phyloP scores from a whole-genome alignment of 176 grass and related monocot genomes.

The Puccinellia tenuiflora region DNA sequence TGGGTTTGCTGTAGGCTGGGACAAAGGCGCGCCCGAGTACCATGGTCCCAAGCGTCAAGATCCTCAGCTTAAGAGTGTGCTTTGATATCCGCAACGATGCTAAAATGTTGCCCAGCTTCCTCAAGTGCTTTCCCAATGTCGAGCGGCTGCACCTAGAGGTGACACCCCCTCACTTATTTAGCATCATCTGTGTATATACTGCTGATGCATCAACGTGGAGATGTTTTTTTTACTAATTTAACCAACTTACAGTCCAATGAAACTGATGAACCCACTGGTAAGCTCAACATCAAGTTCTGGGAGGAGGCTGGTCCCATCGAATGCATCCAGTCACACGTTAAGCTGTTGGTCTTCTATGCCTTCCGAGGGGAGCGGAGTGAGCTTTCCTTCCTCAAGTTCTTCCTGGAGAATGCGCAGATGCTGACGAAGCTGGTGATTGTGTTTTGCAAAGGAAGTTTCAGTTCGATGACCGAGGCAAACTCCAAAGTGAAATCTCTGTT shows the following conservation, averaged over 20 bases:
- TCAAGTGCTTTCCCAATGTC: conserved; percentile 19
- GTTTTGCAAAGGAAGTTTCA: neutral
- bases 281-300: conserved; percentile 10
- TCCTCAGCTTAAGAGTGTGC: neutral
- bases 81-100: neutral
- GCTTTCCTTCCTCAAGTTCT: conserved; percentile 5
- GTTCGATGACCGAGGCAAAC: neutral
- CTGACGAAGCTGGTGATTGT: conserved; percentile 6
- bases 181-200: neutral
- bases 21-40: neutral
- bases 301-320: neutral
- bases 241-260: neutral
- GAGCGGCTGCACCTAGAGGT: conserved; percentile 8
- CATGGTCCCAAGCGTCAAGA: conserved; percentile 13
- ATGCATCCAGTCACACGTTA: neutral
- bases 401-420: neutral
- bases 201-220: neutral
- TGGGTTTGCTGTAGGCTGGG: neutral
- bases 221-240: neutral
- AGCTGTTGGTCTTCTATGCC: neutral
- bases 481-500: conserved; percentile 2
- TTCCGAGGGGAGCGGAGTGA: neutral
- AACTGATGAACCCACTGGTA: neutral
- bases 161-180: neutral
- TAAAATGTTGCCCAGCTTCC: conserved; percentile 5